A percentile compares a stretch with the other conserved stretches of the same genome.
These are phyloP conservation scores for Trametes cingulata DNA, from an alignment of 768 basidiomycete species.

Conservation along the genomic window DNA sequence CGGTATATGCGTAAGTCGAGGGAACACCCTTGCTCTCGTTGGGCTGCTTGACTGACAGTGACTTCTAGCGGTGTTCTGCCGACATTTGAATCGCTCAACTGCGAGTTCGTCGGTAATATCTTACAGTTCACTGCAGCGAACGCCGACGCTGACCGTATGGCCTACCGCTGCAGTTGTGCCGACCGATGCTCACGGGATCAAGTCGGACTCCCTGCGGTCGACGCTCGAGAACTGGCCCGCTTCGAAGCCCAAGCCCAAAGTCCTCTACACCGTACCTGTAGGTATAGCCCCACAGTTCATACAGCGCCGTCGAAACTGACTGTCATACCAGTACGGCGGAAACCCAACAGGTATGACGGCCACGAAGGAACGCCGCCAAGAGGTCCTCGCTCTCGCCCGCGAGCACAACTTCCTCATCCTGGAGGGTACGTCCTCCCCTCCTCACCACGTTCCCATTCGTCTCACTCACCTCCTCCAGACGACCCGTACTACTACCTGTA, in stretches of 20 bases:
- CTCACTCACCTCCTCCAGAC: slow-evolving; percentile 42
- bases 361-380: slow-evolving; percentile 63
- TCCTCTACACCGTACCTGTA: slow-evolving; percentile 83
- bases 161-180: slow-evolving; percentile 57
- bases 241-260: slow-evolving; percentile 72
- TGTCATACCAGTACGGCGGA: slow-evolving; percentile 63
- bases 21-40: slow-evolving; percentile 13
- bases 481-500: slow-evolving; percentile 84
- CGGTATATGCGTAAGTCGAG: slow-evolving; percentile 67
- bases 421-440: slow-evolving; percentile 56
- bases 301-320: background rate
- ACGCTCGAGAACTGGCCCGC: slow-evolving; percentile 78
- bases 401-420: slow-evolving; percentile 82
- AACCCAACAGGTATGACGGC: slow-evolving; percentile 89
- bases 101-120: slow-evolving; percentile 57
- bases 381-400: slow-evolving; percentile 72
- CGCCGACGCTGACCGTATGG: background rate
- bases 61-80: slow-evolving; percentile 66
- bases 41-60: background rate
- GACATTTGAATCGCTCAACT: slow-evolving; percentile 55
- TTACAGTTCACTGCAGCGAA: background rate
- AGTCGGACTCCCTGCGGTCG: slow-evolving; percentile 57
- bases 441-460: background rate
- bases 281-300: slow-evolving; percentile 14
- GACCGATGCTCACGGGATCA: slow-evolving; percentile 75